Conservation (phyloP, 108 stramenopile genomes). For the Schizochytrium sp. region DNA sequence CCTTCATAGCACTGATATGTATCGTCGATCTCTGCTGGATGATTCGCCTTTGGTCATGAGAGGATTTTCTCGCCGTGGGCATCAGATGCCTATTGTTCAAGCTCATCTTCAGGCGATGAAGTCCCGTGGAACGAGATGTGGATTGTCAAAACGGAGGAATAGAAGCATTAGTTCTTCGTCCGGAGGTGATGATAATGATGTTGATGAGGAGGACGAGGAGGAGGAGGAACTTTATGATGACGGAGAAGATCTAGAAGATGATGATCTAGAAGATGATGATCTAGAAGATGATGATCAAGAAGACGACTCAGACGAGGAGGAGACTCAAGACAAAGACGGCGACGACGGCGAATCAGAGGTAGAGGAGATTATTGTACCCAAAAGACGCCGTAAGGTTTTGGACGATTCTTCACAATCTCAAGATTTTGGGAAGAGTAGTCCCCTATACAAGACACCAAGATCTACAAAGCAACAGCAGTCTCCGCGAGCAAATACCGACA, state of each 20-base stretch:
- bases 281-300: neutral
- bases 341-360: neutral
- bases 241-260: neutral
- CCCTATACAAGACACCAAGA: too few species aligned
- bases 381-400: neutral
- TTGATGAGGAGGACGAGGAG: too few species aligned
- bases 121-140: too few species aligned
- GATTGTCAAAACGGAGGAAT: too few species aligned
- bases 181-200: too few species aligned
- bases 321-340: neutral
- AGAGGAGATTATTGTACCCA: neutral
- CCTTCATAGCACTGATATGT: neutral
- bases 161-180: too few species aligned
- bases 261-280: neutral
- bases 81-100: too few species aligned
- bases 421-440: neutral
- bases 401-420: constrained; percentile 14
- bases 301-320: neutral
- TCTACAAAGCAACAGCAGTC: too few species aligned
- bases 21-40: neutral
- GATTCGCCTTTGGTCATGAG: too few species aligned
- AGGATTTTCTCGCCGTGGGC: too few species aligned
- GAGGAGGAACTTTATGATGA: neutral
- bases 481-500: too few species aligned
- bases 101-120: too few species aligned